phyloP scores from a whole-genome alignment of 179 eudicot genomes.

The Spergularia azorica region DNA sequence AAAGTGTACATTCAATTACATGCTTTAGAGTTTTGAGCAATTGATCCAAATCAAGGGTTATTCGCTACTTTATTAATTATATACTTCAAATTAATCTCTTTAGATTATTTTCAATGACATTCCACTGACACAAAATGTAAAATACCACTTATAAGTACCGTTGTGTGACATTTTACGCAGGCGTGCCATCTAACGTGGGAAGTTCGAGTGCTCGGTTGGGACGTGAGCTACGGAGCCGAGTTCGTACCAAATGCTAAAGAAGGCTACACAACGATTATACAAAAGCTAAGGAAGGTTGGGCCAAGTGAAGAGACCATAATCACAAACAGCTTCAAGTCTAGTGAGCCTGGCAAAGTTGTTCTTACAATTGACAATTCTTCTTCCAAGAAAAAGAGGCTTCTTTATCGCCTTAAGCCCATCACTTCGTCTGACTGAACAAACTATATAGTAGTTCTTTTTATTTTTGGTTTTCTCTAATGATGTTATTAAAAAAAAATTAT shows the following conservation, averaged over 20 bases:
- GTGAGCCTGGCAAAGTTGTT: slow-evolving; percentile 70
- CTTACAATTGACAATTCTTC: slow-evolving; percentile 66
- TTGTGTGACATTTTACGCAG: slow-evolving; percentile 28
- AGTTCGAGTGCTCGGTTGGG: slow-evolving; percentile 81
- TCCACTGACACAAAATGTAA: too few species aligned
- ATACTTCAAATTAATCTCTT: too few species aligned
- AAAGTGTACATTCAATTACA: neutral
- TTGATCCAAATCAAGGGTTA: too few species aligned
- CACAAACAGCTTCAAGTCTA: slow-evolving; percentile 50
- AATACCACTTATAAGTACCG: too few species aligned
- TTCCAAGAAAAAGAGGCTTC: slow-evolving; percentile 69
- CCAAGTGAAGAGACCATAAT: slow-evolving; percentile 55
- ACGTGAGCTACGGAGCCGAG: slow-evolving; percentile 72
- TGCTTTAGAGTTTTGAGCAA: too few species aligned
- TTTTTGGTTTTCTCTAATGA: too few species aligned
- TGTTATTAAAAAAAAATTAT: too few species aligned
- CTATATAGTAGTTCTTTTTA: too few species aligned
- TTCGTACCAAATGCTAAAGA: slow-evolving; percentile 69
- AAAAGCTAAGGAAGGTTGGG: slow-evolving; percentile 57
- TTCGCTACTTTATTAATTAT: too few species aligned
- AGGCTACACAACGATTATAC: slow-evolving; percentile 71
- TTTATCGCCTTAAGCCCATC: slow-evolving; percentile 62
- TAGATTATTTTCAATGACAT: too few species aligned
- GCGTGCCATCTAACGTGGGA: slow-evolving; percentile 72
- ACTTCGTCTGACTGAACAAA: slow-evolving; percentile 10